These are phyloP conservation scores for Retiboletus flavoniger DNA, from an alignment of 1,284 basidiomycete genomes.

Conservation along the genomic window DNA sequence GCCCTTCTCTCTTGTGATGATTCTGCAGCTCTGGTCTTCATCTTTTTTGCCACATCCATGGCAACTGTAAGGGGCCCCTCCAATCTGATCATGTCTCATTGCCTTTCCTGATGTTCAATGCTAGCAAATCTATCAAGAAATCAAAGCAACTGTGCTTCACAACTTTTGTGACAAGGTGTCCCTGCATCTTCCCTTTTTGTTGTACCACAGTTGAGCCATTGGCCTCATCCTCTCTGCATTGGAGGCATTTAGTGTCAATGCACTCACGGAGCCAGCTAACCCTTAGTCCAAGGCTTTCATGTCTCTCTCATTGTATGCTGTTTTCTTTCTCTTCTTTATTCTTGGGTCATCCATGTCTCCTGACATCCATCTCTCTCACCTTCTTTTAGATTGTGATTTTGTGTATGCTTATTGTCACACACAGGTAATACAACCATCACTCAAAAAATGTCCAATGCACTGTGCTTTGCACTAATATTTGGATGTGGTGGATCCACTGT, in stretches of 20 bases:
- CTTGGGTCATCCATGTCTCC: not conserved
- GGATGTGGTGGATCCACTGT: not conserved
- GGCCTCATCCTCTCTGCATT: conserved; percentile 87
- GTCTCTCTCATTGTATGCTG: conserved; percentile 72
- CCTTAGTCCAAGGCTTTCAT: conserved; percentile 90
- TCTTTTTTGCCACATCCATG: conserved; percentile 77
- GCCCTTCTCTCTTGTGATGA: not conserved
- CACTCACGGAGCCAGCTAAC: conserved; percentile 65
- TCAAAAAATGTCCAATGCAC: not conserved
- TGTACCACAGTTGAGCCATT: conserved; percentile 94
- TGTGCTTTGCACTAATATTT: conserved; percentile 11
- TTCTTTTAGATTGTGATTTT: conserved; percentile 91
- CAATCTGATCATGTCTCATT: not conserved
- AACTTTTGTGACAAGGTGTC: conserved; percentile 74
- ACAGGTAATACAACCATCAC: not conserved
- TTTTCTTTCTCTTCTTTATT: not conserved
- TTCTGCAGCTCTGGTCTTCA: conserved; percentile 71
- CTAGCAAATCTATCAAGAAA: conserved; percentile 86
- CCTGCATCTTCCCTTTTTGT: conserved; percentile 83
- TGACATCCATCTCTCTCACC: conserved; percentile 36
- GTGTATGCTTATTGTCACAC: conserved; percentile 76
- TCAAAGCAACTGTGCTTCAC: conserved; percentile 75
- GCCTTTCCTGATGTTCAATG: not conserved
- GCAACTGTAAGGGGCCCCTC: conserved; percentile 54
- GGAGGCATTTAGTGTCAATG: conserved; percentile 87